Evolutionary conservation across 2,329 filamentous ascomycete genomes (phyloP), one percentile per base, ranked within the genome.

Genomic region (Colletotrichum chlorophyti): DNA sequence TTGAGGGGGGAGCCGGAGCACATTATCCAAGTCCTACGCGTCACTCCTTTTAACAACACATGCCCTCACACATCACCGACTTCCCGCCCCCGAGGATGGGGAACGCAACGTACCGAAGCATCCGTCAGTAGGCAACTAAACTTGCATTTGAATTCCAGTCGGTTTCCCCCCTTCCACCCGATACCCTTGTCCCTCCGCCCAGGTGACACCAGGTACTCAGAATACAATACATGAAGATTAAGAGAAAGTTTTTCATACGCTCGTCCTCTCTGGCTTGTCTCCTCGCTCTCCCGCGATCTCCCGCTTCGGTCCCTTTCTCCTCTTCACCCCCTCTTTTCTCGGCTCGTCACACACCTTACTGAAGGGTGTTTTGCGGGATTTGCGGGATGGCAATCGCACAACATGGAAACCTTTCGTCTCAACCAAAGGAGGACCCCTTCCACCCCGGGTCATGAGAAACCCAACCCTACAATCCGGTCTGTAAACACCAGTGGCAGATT

Each of bases 151-250:
- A 55, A 57, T 60, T 60, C 24, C 51, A 50, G 38, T 55, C 31
- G 27, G n/a, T 55, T 50, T 26, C 43, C 42, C 17, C 24, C 12
- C 12, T 23, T n/a, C n/a, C 23, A 6, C 34, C 11, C 32, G 4
- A 19, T 11, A 27, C 23, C 40, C 24, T 12, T 45, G 21, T 12
- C 24, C 31, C 34, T 15, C 35, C 37, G 21, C 27, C 38, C 42
- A 57, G 47, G 46, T 48, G n/a, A n/a, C n/a, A n/a, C 60, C 58
- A 61, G 51, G 43, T 57, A 52, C 58, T 53, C 58, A 62, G 51
- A 61, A 46, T 62, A 62, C 58, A 62, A 34, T 62, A 62, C 60
- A 62, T 35, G 51, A 49, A n/a, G n/a, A n/a, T 50, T 43, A 47
- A 35, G 47, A 43, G 50, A 40, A 49, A 32, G 21, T 4, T 3